Evolutionary conservation across 192 early-diverging fungal species (phyloP).

Genomic region (Phlyctochytrium planicorne): DNA sequence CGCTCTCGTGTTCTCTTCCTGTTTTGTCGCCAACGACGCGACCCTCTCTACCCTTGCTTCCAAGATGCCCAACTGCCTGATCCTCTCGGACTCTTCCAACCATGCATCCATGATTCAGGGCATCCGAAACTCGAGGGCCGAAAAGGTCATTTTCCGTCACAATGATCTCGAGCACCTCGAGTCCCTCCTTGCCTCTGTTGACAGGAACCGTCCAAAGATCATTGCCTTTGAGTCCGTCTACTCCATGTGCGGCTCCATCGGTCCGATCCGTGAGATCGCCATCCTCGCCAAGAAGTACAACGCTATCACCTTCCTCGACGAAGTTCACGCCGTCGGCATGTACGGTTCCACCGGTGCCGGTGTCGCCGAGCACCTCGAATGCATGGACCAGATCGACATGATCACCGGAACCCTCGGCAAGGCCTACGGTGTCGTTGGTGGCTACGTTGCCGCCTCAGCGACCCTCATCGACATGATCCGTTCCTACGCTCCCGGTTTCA

Average conservation of each 20-base stretch:
- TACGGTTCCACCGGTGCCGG: conserved; percentile 91
- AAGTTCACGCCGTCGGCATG: conserved; percentile 99
- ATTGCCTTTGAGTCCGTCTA: conserved; percentile 97
- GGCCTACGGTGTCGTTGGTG: conserved; percentile 95
- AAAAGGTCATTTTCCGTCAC: conserved; percentile 89
- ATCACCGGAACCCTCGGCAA: conserved; percentile 96
- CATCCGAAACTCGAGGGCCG: conserved; percentile 84
- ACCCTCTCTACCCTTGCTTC: conserved; percentile 86
- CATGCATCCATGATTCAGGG: conserved; percentile 99
- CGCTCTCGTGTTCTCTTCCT: conserved; percentile 94
- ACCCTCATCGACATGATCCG: conserved; percentile 91
- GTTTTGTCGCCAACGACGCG: conserved; percentile 97
- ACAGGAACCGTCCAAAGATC: conserved; percentile 86
- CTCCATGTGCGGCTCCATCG: conserved; percentile 95
- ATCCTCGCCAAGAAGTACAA: conserved; percentile 90
- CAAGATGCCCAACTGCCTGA: conserved; percentile 87
- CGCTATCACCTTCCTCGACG: conserved; percentile 94
- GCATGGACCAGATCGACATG: conserved; percentile 89
- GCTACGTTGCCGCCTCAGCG: conserved; percentile 92
- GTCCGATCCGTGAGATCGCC: conserved; percentile 87
- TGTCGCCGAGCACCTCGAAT: conserved; percentile 91
- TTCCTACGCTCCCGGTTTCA: conserved; percentile 97
- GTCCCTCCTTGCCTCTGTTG: conserved; percentile 72
- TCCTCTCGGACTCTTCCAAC: conserved; percentile 92
- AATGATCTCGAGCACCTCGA: conserved; percentile 91